Evolutionary conservation across 768 basidiomycete species (phyloP), one percentile per base, ranked within the genome.

Genomic region (Phaeolepiota aurea): DNA sequence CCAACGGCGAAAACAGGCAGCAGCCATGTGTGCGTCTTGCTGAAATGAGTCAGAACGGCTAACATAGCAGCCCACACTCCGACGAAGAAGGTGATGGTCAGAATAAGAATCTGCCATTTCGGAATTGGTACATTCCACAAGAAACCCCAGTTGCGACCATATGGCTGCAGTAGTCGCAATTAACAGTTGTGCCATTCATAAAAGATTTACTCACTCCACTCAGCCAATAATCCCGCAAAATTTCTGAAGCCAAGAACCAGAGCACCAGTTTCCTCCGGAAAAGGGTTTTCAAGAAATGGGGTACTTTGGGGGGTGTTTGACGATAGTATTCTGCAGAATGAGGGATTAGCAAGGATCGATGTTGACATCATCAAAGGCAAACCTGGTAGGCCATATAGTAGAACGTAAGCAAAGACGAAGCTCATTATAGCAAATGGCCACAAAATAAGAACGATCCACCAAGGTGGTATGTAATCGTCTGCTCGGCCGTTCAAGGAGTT

Each of bases 121-220:
- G 88, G 72, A 42, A 96, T 82, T 5, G 76, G 71, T 9, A 84
- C 82, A 49, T 70, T 77, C 92, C 92, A 96, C 5, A 96, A 67
- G 80, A 91, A 96, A 48, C 77, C 66, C 92, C 92, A 96, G 61
- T 94, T 94, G 48, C 91, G 84, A 43, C 92, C 92, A 52, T 90
- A 91, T 9, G 86, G 88, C 82, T 87, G 47, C 1, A 44, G 19
- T 34, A 50, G 40, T n/a, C 51, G 56, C 35, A 31, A 16, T 19
- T 41, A 7, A 31, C 30, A 30, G 14, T 22, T 33, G 11, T 28
- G 20, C 11, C 4, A 37, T 11, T 2, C 15, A 44, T 10, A 43
- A 34, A 25, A 18, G 42, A 22, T 32, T 7, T 11, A 73, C 82
- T 37, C 59, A 88, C 86, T 25, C 85, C 86, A 45, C 87, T 89